phyloP scores from a whole-genome alignment of 495 filamentous ascomycete genomes.

The Penicillium herquei region DNA sequence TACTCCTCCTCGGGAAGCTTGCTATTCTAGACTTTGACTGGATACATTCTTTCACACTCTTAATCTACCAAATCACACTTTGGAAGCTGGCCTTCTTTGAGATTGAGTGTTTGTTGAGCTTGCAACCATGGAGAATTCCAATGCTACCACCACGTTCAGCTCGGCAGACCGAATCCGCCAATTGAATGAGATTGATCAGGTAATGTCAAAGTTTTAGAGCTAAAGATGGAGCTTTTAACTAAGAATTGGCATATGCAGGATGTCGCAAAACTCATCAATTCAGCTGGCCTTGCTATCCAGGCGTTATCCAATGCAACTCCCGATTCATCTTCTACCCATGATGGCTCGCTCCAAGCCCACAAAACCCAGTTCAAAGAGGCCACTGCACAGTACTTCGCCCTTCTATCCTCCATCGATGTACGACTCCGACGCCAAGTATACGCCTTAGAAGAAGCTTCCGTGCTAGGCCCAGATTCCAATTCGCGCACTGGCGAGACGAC shows the following conservation, averaged over 20 bases:
- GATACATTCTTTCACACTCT: too few relatives aligned
- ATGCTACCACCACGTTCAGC: slow-evolving; percentile 42
- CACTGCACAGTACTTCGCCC: slow-evolving; percentile 65
- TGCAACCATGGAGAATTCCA: slow-evolving; percentile 11
- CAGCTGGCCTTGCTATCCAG: slow-evolving; percentile 66
- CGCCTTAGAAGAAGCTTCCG: slow-evolving; percentile 73
- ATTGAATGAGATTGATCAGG: slow-evolving; percentile 72
- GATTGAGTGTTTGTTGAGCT: not conserved
- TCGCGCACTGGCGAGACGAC: slow-evolving; percentile 26
- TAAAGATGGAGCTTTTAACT: not conserved
- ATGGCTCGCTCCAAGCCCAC: slow-evolving; percentile 49
- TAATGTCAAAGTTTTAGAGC: slow-evolving; percentile 22
- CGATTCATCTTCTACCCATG: slow-evolving; percentile 23
- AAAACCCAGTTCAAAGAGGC: slow-evolving; percentile 59
- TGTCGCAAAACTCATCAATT: slow-evolving; percentile 60
- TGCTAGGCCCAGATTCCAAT: slow-evolving; percentile 51
- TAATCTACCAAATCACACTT: too few relatives aligned
- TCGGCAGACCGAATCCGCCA: slow-evolving; percentile 73
- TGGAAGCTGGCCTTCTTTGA: not conserved
- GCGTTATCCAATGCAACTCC: slow-evolving; percentile 58
- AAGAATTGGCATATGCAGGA: slow-evolving; percentile 36
- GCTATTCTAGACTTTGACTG: too few relatives aligned
- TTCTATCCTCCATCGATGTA: slow-evolving; percentile 67
- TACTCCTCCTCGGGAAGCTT: too few relatives aligned
- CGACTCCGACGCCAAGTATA: slow-evolving; percentile 74